Base-by-base conservation (phyloP, 192 early-diverging fungal species). In the Backusella luteola region DNA sequence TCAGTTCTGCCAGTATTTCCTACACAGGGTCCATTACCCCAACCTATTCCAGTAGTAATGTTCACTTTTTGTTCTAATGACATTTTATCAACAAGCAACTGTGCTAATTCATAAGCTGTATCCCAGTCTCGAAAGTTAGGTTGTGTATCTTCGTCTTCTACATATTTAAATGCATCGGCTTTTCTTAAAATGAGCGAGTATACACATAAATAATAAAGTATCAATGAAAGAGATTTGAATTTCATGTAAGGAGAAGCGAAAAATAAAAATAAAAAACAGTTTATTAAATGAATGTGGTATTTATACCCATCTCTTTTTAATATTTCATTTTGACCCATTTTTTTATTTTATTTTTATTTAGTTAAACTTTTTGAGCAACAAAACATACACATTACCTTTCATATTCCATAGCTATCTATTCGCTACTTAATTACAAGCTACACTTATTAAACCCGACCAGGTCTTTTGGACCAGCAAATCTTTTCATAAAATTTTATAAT, bases 31-130 rank as follows among this genome's bases (percentile, higher is more conserved):
- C 67, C 75, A 12, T 34, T 73, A 5, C 32, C 53, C 75, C 74
- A 80, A 29, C 89, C 89, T 19, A 79, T 71, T 42, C 89, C 89
- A 12, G 87, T 87, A 42, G 83, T 80, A 9, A 89, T n/a, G 26
- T 35, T 63, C 3, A 89, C 82, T 73, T 90, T 90, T 73, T 90
- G 83, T 34, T 76, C 68, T 32, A 85, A 35, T 4, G 79, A 67
- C 69, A 90, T 73, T 59, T 83, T 52, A 34, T 69, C 56, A 32
- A 90, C 81, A 15, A 77, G 69, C 34, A 38, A 15, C 52, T 73
- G 69, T 21, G 80, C 80, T 56, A 69, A 42, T 46, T 34, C 14
- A 21, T 81, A 77, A 34, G 80, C 76, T 26, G 23, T 53, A 21
- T 76, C 66, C 80, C 80, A 81, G 12, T 63, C 21, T 29, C 56